Evolutionary conservation across 345 rosid genomes (phyloP).

Genomic region (Eucalyptus fibrosa): DNA sequence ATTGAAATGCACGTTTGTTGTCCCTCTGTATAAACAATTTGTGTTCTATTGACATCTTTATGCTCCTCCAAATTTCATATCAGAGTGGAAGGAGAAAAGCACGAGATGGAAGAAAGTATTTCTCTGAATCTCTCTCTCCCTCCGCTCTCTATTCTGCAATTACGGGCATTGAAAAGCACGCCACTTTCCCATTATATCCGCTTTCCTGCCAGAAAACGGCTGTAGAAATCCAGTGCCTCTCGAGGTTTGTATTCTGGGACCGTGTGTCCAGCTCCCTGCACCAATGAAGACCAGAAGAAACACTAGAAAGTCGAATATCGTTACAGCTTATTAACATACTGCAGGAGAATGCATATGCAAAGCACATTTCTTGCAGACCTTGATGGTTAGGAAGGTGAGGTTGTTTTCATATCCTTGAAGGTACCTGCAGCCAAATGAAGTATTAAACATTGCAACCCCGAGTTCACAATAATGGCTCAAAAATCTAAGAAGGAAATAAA

Average conservation of each 20-base stretch:
- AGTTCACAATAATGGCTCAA: background rate
- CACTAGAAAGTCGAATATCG: background rate
- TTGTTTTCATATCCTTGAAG: conserved; percentile 58
- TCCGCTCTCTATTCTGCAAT: background rate
- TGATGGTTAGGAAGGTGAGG: conserved; percentile 74
- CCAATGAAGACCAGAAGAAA: background rate
- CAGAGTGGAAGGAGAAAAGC: background rate
- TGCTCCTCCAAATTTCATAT: background rate
- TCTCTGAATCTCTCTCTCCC: background rate
- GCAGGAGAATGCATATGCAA: background rate
- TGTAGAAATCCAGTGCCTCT: conserved; percentile 71
- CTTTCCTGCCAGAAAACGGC: conserved; percentile 55
- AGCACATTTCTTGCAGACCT: conserved; percentile 16
- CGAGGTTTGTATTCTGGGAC: conserved; percentile 84
- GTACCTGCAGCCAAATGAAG: background rate
- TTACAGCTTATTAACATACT: background rate
- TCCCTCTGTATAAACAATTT: background rate
- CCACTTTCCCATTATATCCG: conserved; percentile 7
- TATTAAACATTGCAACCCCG: background rate
- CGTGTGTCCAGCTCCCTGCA: conserved; percentile 83
- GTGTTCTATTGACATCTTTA: background rate
- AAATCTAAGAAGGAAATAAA: background rate
- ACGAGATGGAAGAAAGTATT: background rate
- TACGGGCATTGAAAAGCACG: background rate
- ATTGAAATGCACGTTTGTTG: background rate